A percentile compares a stretch with the other conserved stretches of the same genome.
phyloP scores from a whole-genome alignment of 2,329 filamentous ascomycete species.

The Fusarium brevicatenulatum region DNA sequence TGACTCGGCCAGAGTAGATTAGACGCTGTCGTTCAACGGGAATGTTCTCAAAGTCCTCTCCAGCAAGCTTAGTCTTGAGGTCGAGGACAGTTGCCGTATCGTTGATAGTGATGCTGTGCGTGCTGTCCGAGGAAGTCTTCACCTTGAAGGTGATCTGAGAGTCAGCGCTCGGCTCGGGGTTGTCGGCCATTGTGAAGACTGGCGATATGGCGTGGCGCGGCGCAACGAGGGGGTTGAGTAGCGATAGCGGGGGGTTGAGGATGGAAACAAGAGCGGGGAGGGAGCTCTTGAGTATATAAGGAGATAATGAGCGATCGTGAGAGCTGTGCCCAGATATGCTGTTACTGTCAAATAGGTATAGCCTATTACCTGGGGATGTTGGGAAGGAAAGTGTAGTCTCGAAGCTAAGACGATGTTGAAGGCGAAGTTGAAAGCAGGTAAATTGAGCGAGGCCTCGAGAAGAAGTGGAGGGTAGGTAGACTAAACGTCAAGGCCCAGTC shows the following conservation, averaged over 20 bases:
- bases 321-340: neutral
- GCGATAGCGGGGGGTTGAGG: constrained; percentile 17
- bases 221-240: constrained; percentile 30
- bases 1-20: constrained; percentile 96
- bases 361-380: neutral
- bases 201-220: constrained; percentile 26
- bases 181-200: constrained; percentile 69
- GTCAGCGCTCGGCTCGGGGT: constrained; percentile 69
- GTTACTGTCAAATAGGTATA: neutral
- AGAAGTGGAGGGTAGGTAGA: neutral
- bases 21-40: constrained; percentile 89
- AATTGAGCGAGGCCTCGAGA: constrained; percentile 8
- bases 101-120: constrained; percentile 83
- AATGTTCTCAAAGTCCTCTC: constrained; percentile 84
- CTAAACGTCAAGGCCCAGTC: neutral
- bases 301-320: neutral
- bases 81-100: constrained; percentile 81
- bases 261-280: constrained; percentile 10
- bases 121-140: constrained; percentile 93
- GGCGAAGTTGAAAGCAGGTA: constrained; percentile 27
- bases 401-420: neutral
- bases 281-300: neutral
- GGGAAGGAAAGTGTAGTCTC: neutral
- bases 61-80: constrained; percentile 88
- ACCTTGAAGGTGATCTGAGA: constrained; percentile 93